phyloP scores from a whole-genome alignment of 192 early-diverging fungal genomes.

The Podila horticola region DNA sequence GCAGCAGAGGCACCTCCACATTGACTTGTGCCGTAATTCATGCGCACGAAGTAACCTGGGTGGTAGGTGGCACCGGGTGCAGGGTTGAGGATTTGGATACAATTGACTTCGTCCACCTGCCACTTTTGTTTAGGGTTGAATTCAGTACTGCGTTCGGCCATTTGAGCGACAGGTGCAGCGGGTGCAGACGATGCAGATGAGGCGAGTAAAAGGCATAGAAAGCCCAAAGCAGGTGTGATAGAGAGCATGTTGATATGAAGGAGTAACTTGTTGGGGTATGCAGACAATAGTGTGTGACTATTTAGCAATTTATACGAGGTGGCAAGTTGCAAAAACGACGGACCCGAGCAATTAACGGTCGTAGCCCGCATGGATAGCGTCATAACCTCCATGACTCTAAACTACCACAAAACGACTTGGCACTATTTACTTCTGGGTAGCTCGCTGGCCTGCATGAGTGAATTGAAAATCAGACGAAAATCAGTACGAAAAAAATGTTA shows the following conservation, averaged over 20 bases:
- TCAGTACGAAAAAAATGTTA: no score
- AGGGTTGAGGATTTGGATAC: constrained; percentile 30
- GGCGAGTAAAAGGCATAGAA: constrained; percentile 8
- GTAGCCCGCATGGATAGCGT: no score
- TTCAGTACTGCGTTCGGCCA: constrained; percentile 1
- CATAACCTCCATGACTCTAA: no score
- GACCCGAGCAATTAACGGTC: no score
- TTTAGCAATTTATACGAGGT: no score
- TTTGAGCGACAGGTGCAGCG: constrained; percentile 3
- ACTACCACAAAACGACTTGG: no score
- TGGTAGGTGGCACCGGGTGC: constrained; percentile 23
- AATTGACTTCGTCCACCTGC: constrained; percentile 36
- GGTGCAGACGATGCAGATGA: neutral
- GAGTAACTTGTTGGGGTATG: neutral
- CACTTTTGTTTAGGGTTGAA: constrained; percentile 39
- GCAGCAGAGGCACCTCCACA: constrained; percentile 11
- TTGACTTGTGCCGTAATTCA: constrained; percentile 19
- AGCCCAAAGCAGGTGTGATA: constrained; percentile 11
- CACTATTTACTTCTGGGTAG: no score
- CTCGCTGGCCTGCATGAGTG: no score
- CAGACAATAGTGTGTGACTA: neutral
- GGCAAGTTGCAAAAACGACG: no score
- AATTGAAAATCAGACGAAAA: no score
- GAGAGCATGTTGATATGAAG: neutral
- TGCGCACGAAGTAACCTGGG: constrained; percentile 30